phyloP scores from a whole-genome alignment of 345 rosid species.

The Salix udensis region DNA sequence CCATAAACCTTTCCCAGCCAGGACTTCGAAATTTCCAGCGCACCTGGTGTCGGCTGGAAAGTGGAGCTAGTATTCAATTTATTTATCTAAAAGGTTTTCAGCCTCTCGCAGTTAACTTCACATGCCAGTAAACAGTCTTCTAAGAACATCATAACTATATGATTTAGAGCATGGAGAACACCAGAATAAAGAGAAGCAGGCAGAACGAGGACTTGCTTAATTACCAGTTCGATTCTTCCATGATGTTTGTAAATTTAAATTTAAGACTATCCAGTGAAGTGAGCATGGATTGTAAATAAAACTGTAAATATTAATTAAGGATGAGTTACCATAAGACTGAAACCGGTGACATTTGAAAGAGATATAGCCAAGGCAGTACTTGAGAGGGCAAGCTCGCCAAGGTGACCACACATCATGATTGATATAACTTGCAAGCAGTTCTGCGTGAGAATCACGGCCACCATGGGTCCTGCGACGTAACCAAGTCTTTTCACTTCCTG shows the following conservation, averaged over 20 bases:
- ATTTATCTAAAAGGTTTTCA: no score
- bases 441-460: constrained; percentile 53
- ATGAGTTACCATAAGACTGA: constrained; percentile 59
- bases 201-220: no score
- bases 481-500: constrained; percentile 50
- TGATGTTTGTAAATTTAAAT: not conserved
- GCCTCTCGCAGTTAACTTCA: no score
- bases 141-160: no score
- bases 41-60: no score
- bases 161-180: no score
- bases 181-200: no score
- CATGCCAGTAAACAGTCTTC: no score
- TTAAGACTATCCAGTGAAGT: not conserved
- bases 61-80: no score
- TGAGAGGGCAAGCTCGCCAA: constrained; percentile 65
- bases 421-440: constrained; percentile 55
- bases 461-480: constrained; percentile 62
- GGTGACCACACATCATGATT: constrained; percentile 79
- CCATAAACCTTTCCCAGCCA: no score
- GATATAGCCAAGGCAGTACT: constrained; percentile 78
- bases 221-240: not conserved
- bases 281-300: not conserved
- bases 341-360: constrained; percentile 67
- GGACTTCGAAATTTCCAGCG: no score
- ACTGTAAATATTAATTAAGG: not conserved